Base-by-base conservation (phyloP, 495 filamentous ascomycete species). In the Hyaloscypha hepaticicola region DNA sequence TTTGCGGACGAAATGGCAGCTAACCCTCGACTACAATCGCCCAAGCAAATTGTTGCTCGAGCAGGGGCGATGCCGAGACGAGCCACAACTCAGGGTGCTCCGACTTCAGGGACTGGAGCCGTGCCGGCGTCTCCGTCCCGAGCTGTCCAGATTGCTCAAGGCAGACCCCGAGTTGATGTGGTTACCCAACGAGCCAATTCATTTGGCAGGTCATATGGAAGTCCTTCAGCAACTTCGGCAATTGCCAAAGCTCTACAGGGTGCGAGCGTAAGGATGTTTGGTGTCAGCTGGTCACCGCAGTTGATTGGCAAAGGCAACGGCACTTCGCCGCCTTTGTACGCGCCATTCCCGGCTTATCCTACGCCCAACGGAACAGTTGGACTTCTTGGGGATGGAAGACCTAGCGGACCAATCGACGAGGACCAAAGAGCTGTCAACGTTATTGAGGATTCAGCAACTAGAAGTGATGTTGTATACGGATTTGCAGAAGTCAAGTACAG, bases 401-500 rank as follows among this genome's bases (percentile, higher is more conserved):
- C 80, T 22, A 83, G 79, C 38, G 73, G 76, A 5, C 83, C 83
- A 9, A 73, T 85, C 9, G 94, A 98, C 64, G 93, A 98, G 72
- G 95, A 99, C 73, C 79, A 83, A 50, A 85, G 82, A 71, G 87
- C 89, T 27, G 84, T 95, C 6, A 86, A 93, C 61, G 83, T 82
- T 29, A 90, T 98, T 45, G 95, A 99, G 75, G 93, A 98, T 62
- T 88, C 88, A 57, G 96, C 96, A 7, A 93, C 90, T 19, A 87
- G 91, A 28, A 96, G 92, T 67, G 93, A 99, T 72, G 93, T 97
- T 31, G 92, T 99, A 1, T 98, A 90, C 73, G 92, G 92, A 24
- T 97, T 98, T 76, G 95, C 95, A 11, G 95, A 98, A 75, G 93
- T 99, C 65, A 99, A 99, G 77, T 97, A 94, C 78, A 95, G 95